These are phyloP conservation scores for Iberis pinnata DNA, from an alignment of 345 rosid genomes.

Conservation along the genomic window DNA sequence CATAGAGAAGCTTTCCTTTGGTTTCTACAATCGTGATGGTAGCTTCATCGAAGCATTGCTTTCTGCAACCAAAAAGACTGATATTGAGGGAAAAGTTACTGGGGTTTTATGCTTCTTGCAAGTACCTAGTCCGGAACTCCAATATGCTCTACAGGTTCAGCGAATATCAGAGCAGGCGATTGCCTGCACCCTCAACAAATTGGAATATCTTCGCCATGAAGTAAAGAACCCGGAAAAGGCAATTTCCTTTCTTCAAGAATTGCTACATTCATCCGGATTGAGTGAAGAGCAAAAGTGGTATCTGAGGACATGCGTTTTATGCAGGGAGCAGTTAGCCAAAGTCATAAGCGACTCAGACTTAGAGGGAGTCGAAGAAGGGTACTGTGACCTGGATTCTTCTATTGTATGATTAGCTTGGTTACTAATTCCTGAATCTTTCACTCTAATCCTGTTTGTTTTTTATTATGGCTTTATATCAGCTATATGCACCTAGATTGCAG, in stretches of 20 bases:
- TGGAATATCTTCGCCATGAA: conserved; percentile 62
- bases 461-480: conserved; percentile 39
- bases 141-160: conserved; percentile 66
- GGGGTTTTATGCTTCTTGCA: conserved; percentile 71
- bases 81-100: conserved; percentile 50
- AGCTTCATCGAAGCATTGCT: conserved; percentile 58
- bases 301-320: conserved; percentile 41
- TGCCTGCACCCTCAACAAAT: conserved; percentile 44
- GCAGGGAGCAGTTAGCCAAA: conserved; percentile 64
- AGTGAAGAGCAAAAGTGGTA: conserved; percentile 52
- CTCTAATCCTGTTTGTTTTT: conserved; percentile 5
- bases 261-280: conserved; percentile 46
- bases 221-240: conserved; percentile 50
- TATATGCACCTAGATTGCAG: conserved; percentile 42
- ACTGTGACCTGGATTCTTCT: conserved; percentile 15
- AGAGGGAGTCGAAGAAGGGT: conserved; percentile 72
- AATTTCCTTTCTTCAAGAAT: conserved; percentile 44
- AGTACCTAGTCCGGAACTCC: conserved; percentile 72
- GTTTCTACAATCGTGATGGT: conserved; percentile 56
- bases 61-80: conserved; percentile 53
- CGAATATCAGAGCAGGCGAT: conserved; percentile 65
- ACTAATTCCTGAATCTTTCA: neutral
- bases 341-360: conserved; percentile 57
- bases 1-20: conserved; percentile 52
- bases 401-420: conserved; percentile 2